phyloP scores from a whole-genome alignment of 1,139 yeast genomes.

The Geotrichum reessii region DNA sequence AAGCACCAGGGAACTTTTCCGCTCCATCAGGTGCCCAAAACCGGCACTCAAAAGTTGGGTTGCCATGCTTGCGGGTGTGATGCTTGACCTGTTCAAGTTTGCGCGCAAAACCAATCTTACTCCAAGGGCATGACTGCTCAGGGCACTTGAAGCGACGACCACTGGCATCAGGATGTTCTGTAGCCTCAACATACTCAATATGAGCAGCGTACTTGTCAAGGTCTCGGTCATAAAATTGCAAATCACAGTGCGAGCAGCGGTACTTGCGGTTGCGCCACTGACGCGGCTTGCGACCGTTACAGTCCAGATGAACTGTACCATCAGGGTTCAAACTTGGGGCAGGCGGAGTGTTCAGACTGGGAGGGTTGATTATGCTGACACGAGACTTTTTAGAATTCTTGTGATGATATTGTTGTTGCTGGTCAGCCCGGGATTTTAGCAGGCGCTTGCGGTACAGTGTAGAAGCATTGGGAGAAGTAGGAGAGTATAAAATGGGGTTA shows the following conservation, averaged over 20 bases:
- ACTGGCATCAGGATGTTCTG: constrained; percentile 21
- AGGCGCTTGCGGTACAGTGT: neutral
- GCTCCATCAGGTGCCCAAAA: constrained; percentile 28
- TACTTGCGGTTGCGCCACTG: constrained; percentile 30
- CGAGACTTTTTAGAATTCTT: neutral
- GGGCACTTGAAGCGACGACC: constrained; percentile 31
- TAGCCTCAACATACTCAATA: constrained; percentile 25
- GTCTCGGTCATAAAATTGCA: constrained; percentile 26
- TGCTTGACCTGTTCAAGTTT: constrained; percentile 32
- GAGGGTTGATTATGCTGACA: neutral
- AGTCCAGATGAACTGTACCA: constrained; percentile 21
- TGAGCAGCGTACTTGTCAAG: constrained; percentile 27
- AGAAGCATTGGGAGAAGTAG: neutral
- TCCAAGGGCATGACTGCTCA: constrained; percentile 29
- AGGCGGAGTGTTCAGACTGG: constrained; percentile 8
- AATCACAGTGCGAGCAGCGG: constrained; percentile 30
- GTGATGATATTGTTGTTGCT: neutral
- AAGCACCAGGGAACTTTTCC: constrained; percentile 29
- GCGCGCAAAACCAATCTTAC: constrained; percentile 30
- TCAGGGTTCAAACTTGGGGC: constrained; percentile 13
- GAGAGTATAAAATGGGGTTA: neutral
- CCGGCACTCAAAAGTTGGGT: constrained; percentile 30
- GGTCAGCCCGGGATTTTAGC: neutral
- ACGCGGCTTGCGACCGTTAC: constrained; percentile 30
- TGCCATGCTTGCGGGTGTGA: constrained; percentile 29